Base-by-base conservation (phyloP, 2,329 filamentous ascomycete genomes). In the Ophiostoma sp. region DNA sequence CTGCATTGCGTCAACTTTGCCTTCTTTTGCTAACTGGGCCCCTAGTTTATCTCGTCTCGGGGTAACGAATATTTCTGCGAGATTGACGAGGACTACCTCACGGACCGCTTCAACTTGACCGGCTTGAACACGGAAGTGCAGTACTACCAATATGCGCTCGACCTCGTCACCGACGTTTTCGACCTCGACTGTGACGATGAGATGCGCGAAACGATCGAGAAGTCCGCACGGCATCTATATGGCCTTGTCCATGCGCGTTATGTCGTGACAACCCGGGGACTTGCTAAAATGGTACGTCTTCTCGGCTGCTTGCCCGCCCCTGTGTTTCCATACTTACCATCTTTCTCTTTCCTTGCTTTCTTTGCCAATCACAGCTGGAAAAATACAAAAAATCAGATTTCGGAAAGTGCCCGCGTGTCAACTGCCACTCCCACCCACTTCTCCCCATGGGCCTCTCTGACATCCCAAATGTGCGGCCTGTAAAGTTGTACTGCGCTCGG, bases 21-120 rank as follows among this genome's bases (percentile, higher is more conserved):
- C 1, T 48, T 69, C 80, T 17, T 25, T 15, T 28, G 22, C 61
- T 66, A 22, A 66, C 61, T 66, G 9, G 19, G 19, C 22, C 7
- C 2, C 61, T 45, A 99, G 96, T 99, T 99, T 82, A 98, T 98
- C 79, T 98, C 95, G 4, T 97, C 95, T 6, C 90, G 96, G 72
- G 96, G 96, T 77, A 98, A 99, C 84, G 96, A 99, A 82, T 99
- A 99, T 84, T 99, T 98, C 80, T 99, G 96, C 88, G 96, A 99
- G 82, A 98, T 99, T 79, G 96, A 99, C 83, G 96, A 99, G 82
- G 96, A 99, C 79, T 99, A 99, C 83, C 88, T 99, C 64, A 98
- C 95, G 70, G 96, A 99, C 82, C 91, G 96, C 69, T 99, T 99
- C 88, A 99, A 99, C 84, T 87, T 99, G 75, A 99, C 96, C 0